Evolutionary conservation across 495 filamentous ascomycete genomes (phyloP).

Genomic region (Tuber borchii): DNA sequence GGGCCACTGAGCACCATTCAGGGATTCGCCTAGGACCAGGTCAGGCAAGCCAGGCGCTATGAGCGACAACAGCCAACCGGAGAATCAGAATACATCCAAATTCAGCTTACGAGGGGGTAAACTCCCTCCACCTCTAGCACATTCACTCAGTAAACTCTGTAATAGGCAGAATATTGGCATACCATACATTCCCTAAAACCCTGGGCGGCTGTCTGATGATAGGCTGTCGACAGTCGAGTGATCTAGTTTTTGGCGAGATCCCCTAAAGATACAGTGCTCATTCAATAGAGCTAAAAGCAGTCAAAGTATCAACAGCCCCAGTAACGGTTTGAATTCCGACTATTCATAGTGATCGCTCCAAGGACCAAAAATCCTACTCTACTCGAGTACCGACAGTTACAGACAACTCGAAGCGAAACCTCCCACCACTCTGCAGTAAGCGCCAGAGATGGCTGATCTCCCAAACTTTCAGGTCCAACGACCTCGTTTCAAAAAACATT

Average conservation of each 20-base stretch:
- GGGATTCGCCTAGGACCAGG: not conserved
- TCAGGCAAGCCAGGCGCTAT: not conserved
- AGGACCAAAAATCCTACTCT: not conserved
- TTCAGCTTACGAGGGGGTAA: not conserved
- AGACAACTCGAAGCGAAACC: not conserved
- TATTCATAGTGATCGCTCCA: constrained; percentile 1
- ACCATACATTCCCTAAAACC: not conserved
- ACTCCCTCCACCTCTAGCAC: not conserved
- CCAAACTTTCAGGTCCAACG: not conserved
- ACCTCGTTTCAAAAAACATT: not conserved
- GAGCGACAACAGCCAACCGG: not conserved
- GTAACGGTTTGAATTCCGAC: not conserved
- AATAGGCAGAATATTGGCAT: not conserved
- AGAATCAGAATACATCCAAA: not conserved
- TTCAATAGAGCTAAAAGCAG: not conserved
- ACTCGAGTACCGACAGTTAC: too few relatives aligned
- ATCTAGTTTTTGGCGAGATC: not conserved
- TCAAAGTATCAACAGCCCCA: not conserved
- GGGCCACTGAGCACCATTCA: not conserved
- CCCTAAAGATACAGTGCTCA: not conserved
- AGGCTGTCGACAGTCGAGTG: not conserved
- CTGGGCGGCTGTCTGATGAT: not conserved
- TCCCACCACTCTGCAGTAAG: not conserved
- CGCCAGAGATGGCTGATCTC: not conserved
- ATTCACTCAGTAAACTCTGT: not conserved